These are phyloP conservation scores for Triadica sebifera DNA, from an alignment of 345 rosid species.

Conservation along the genomic window DNA sequence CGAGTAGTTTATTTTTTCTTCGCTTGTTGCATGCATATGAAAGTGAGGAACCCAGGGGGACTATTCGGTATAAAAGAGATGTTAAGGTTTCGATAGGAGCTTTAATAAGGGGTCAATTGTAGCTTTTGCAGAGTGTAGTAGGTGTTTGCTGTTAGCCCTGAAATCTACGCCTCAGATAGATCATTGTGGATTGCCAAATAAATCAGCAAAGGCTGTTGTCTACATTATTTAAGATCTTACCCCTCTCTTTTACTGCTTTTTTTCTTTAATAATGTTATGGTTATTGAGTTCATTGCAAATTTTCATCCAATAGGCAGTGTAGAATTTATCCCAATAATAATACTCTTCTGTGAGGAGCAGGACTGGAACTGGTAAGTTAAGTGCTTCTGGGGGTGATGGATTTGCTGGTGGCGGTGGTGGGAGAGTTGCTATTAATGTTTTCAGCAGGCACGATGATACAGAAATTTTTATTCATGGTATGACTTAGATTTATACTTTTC, in stretches of 20 bases:
- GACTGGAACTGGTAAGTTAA: conserved; percentile 53
- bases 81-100: not conserved
- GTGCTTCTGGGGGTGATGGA: conserved; percentile 67
- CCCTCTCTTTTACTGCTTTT: not conserved
- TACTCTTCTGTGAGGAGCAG: conserved; percentile 34
- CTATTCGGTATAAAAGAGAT: not conserved
- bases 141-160: not conserved
- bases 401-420: conserved; percentile 85
- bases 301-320: not conserved
- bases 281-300: not conserved
- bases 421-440: conserved; percentile 60
- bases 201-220: not conserved
- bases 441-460: conserved; percentile 61
- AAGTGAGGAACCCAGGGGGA: not conserved
- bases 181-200: not conserved
- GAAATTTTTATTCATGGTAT: conserved; percentile 55
- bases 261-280: not conserved
- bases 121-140: not conserved
- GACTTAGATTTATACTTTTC: conserved; percentile 6
- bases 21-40: not conserved
- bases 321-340: conserved; percentile 2
- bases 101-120: not conserved
- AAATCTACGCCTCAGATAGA: not conserved
- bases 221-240: not conserved
- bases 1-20: not conserved